Percentiles rank a stretch among this genome's conserved stretches.
These are phyloP conservation scores for Erodium maritimum DNA, from an alignment of 345 rosid species.

Conservation along the genomic window DNA sequence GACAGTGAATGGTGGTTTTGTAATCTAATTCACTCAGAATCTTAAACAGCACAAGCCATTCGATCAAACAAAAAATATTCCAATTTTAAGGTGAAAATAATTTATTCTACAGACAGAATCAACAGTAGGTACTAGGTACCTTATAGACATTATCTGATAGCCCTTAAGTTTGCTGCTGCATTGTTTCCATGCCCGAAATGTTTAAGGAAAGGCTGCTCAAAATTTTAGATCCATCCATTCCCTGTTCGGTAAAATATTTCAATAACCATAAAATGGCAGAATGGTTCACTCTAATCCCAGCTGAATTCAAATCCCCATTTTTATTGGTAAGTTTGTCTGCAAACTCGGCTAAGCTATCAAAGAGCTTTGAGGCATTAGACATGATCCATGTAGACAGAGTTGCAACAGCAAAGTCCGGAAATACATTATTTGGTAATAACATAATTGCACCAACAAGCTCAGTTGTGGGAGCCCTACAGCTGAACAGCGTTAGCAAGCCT, in stretches of 20 bases:
- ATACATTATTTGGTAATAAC: slow-evolving; percentile 28
- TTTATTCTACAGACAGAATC: too few relatives aligned
- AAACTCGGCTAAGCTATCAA: slow-evolving; percentile 32
- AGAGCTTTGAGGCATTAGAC: slow-evolving; percentile 28
- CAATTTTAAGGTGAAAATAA: too few relatives aligned
- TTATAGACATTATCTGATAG: too few relatives aligned
- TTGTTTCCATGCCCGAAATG: not conserved
- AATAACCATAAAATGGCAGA: slow-evolving; percentile 33
- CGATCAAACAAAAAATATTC: too few relatives aligned
- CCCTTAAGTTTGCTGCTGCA: too few relatives aligned
- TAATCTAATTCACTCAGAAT: too few relatives aligned
- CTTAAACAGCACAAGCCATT: too few relatives aligned
- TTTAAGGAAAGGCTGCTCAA: slow-evolving; percentile 12
- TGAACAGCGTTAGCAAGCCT: slow-evolving; percentile 33
- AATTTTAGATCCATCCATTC: slow-evolving; percentile 15
- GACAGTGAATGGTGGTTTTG: too few relatives aligned
- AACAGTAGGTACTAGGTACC: too few relatives aligned
- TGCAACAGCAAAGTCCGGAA: slow-evolving; percentile 32
- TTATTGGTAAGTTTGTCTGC: slow-evolving; percentile 20
- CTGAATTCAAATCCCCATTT: slow-evolving; percentile 10
- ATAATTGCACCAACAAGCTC: slow-evolving; percentile 37
- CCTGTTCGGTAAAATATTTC: slow-evolving; percentile 23
- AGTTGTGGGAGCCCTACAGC: slow-evolving; percentile 27
- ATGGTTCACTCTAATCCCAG: slow-evolving; percentile 19
- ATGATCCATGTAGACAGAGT: slow-evolving; percentile 31